phyloP scores from a whole-genome alignment of 805 yeast species.

The Starmerella scarabaei region DNA sequence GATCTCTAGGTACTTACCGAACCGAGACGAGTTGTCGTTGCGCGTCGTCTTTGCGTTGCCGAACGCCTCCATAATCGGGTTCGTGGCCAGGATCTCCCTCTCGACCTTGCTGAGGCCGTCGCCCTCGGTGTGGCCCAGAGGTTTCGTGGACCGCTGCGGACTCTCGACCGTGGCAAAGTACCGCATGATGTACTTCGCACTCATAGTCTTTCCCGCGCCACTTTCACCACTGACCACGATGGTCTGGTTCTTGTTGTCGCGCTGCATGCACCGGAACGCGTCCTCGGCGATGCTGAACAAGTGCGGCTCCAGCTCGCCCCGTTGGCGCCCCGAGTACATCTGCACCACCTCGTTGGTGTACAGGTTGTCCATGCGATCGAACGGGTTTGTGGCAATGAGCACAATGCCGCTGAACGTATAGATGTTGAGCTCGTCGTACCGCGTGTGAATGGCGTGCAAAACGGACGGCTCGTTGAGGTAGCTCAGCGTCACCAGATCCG shows the following conservation, averaged over 20 bases:
- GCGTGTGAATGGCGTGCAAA: conserved; percentile 76
- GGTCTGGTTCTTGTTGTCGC: conserved; percentile 76
- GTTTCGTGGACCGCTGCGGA: conserved; percentile 26
- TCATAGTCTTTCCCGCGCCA: conserved; percentile 97
- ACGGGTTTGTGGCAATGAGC: conserved; percentile 90
- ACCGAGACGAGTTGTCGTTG: conserved; percentile 94
- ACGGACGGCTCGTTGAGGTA: conserved; percentile 95
- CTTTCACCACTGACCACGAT: conserved; percentile 96
- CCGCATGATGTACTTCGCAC: conserved; percentile 95
- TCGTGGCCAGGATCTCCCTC: conserved; percentile 87
- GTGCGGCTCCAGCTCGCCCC: conserved; percentile 96
- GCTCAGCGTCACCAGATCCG: conserved; percentile 83
- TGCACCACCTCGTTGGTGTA: conserved; percentile 88
- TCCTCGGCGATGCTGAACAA: conserved; percentile 96
- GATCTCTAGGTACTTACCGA: conserved; percentile 91
- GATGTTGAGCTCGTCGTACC: conserved; percentile 80
- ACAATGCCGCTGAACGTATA: conserved; percentile 96
- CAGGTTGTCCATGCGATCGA: conserved; percentile 79
- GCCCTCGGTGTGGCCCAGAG: neutral
- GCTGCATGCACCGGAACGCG: conserved; percentile 88
- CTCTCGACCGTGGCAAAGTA: conserved; percentile 88
- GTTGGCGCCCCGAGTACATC: conserved; percentile 80
- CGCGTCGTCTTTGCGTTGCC: conserved; percentile 97
- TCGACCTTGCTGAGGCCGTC: conserved; percentile 81
- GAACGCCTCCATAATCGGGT: conserved; percentile 94